phyloP scores from a whole-genome alignment of 306 rosid species.

The Trichosanthes cucumerina region DNA sequence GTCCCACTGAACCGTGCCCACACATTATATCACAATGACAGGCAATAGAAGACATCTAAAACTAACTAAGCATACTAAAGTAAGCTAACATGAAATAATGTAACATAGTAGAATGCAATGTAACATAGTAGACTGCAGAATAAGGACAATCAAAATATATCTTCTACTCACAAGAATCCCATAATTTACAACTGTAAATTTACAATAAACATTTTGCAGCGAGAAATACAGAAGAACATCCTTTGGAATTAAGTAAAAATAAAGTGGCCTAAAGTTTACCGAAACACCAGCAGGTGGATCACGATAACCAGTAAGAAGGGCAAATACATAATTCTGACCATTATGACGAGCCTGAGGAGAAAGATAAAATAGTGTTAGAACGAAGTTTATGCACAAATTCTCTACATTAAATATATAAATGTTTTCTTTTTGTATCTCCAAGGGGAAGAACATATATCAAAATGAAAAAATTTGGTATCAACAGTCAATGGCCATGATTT shows the following conservation, averaged over 20 bases:
- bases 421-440: not conserved
- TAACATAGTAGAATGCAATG: not conserved
- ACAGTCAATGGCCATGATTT: not conserved
- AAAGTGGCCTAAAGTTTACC: slow-evolving; percentile 31
- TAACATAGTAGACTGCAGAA: not conserved
- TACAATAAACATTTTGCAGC: not conserved
- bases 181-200: not conserved
- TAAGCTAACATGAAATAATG: not conserved
- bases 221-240: not conserved
- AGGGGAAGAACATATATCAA: not conserved
- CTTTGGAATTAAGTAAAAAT: not conserved
- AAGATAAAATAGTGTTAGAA: not conserved
- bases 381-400: not conserved
- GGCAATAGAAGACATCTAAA: not conserved
- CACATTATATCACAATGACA: not conserved
- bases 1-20: not conserved
- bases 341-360: slow-evolving; percentile 86
- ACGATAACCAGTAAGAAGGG: slow-evolving; percentile 86
- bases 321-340: slow-evolving; percentile 85
- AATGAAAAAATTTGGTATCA: not conserved
- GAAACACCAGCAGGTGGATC: slow-evolving; percentile 95
- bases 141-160: not conserved
- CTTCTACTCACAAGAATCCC: not conserved
- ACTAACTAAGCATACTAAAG: not conserved
- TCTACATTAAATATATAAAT: not conserved